Conservation (phyloP, 164 flowering plant genomes). For the Hamamelis virginiana region DNA sequence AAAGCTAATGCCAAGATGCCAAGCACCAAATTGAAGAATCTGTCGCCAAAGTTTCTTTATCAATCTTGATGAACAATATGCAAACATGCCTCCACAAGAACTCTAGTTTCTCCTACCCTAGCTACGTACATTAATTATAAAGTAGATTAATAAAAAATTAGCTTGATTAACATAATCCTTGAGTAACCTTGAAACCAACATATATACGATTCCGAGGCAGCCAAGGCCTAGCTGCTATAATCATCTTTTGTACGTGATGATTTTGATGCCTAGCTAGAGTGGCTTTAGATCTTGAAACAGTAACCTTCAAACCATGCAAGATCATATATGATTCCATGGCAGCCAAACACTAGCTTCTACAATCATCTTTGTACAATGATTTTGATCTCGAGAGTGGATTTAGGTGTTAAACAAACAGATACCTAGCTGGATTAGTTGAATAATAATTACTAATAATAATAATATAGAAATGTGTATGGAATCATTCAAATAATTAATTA, state of each 20-base stretch:
- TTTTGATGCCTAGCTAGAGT: neutral
- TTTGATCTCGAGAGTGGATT: neutral
- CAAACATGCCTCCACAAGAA: too few relatives aligned
- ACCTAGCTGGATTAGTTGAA: neutral
- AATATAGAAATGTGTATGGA: neutral
- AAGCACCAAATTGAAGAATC: too few relatives aligned
- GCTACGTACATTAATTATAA: too few relatives aligned
- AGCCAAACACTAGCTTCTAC: neutral
- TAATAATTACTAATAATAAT: too few relatives aligned
- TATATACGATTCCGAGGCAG: too few relatives aligned
- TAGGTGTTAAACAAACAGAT: neutral
- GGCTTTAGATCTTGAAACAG: neutral
- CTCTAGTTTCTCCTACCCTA: too few relatives aligned
- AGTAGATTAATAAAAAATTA: too few relatives aligned
- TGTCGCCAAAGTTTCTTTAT: too few relatives aligned
- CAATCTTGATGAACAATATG: too few relatives aligned
- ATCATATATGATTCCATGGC: conserved; percentile 6
- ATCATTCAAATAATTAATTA: neutral
- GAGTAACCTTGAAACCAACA: too few relatives aligned
- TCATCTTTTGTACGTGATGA: neutral
- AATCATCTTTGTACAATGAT: neutral
- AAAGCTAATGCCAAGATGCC: too few relatives aligned
- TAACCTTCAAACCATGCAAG: neutral
- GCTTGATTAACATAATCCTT: too few relatives aligned
- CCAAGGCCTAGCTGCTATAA: neutral